Evolutionary conservation across 2,329 filamentous ascomycete species (phyloP), one percentile per base, ranked within the genome.

Genomic region (Beauveria pseudobassiana): DNA sequence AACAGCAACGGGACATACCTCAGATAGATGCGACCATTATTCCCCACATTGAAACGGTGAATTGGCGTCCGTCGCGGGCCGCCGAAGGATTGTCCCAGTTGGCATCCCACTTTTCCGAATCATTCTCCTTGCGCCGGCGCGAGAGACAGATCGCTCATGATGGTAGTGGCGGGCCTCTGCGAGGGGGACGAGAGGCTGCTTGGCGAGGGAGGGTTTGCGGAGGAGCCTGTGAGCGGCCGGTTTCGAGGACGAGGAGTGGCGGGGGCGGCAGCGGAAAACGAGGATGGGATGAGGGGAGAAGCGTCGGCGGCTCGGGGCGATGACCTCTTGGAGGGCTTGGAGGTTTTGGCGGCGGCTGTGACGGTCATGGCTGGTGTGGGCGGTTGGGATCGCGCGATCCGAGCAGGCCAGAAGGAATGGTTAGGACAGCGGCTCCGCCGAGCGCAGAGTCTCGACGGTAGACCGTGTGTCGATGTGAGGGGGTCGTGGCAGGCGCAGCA

Each of bases 11-110:
- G 20, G n/a, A 61, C 83, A 70, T 85, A 93, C 88, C 88, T 89
- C 67, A 93, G 73, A 74, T 91, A 93, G 73, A 93, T 90, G 71
- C 87, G 86, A 45, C 90, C 90, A 74, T 92, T 91, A 71, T 91
- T 90, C 26, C 89, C 89, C 63, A 93, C 89, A 73, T 92, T 93
- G 56, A 86, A 60, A 93, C 90, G 2, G 88, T 87, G 71, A 93
- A 93, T 69, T 90, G 86, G 60, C 87, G 83, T 54, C 86, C 87
- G 71, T 87, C 85, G 63, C 87, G 81, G 40, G 83, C 82, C 60
- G 79, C 83, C 52, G 85, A 83, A 62, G 80, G 76, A 63, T 82
- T 82, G 69, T 90, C 87, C 12, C 82, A 79, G n/a, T 79, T 75
- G 62, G 85, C 76, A 59, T 85, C 82, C 67, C 76, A 78, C 69